These are phyloP conservation scores for Pyricularia grisea DNA, from an alignment of 2,329 filamentous ascomycete genomes.

Conservation along the genomic window DNA sequence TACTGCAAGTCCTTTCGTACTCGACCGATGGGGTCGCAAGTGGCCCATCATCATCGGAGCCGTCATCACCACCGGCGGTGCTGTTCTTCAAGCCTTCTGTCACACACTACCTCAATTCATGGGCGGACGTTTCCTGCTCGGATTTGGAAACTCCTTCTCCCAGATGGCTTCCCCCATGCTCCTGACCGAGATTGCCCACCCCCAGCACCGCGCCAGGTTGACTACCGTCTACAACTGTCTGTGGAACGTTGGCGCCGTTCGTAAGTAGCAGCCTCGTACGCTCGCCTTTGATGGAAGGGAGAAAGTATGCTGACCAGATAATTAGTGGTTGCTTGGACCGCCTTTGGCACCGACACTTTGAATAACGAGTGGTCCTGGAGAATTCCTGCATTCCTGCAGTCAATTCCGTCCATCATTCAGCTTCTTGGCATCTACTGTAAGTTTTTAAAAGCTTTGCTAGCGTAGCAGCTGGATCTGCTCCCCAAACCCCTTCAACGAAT, in stretches of 20 bases:
- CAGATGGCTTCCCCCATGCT: conserved; percentile 10
- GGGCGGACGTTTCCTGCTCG: conserved; percentile 16
- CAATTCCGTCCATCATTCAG: conserved; percentile 24
- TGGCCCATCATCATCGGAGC: conserved; percentile 3
- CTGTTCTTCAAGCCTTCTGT: conserved; percentile 40
- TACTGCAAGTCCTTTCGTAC: not conserved
- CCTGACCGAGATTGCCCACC: conserved; percentile 10
- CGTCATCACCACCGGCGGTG: conserved; percentile 32
- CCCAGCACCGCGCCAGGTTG: conserved; percentile 7
- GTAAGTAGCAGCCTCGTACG: not conserved
- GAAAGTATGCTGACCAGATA: not conserved
- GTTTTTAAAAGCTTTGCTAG: too few species aligned
- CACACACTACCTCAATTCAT: conserved; percentile 20
- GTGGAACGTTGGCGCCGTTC: conserved; percentile 10
- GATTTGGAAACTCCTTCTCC: conserved; percentile 12
- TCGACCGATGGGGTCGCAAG: conserved; percentile 3
- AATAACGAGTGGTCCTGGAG: conserved; percentile 31
- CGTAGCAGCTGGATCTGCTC: too few species aligned
- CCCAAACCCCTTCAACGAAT: not conserved
- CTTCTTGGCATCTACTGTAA: conserved; percentile 12
- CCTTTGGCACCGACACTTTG: conserved; percentile 32
- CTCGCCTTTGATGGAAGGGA: not conserved
- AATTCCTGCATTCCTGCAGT: conserved; percentile 10
- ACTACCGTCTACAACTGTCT: conserved; percentile 6
- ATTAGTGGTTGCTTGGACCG: conserved; percentile 33